These are phyloP conservation scores for Globisporangium emineosum DNA, from an alignment of 352 stramenopile genomes.

Conservation along the genomic window DNA sequence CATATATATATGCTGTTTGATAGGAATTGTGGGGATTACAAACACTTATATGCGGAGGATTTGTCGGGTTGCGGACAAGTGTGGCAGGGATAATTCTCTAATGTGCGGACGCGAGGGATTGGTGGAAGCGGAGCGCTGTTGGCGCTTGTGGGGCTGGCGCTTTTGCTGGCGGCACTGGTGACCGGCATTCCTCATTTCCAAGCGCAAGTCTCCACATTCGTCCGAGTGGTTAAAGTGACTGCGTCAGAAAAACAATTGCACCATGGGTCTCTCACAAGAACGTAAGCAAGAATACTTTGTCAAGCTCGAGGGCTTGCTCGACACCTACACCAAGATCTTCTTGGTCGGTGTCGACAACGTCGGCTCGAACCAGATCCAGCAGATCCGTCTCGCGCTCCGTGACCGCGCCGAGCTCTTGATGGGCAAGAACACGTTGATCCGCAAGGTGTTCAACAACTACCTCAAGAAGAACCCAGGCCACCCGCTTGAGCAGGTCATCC, in stretches of 20 bases:
- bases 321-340: conserved; percentile 98
- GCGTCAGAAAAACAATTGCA: conserved; percentile 46
- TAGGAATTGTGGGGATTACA: conserved; percentile 13
- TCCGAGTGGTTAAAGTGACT: conserved; percentile 83
- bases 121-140: conserved; percentile 33
- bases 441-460: conserved; percentile 97
- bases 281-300: conserved; percentile 98
- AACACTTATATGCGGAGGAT: conserved; percentile 14
- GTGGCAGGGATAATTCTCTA: background rate
- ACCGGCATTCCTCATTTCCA: conserved; percentile 46
- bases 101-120: conserved; percentile 10
- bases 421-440: conserved; percentile 99
- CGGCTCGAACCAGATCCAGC: conserved; percentile 98
- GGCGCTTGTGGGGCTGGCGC: background rate
- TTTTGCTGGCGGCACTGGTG: background rate
- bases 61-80: background rate
- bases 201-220: conserved; percentile 77
- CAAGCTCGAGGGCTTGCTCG: conserved; percentile 94
- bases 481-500: conserved; percentile 88
- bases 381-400: conserved; percentile 95
- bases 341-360: conserved; percentile 99
- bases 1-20: conserved; percentile 3
- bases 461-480: conserved; percentile 96
- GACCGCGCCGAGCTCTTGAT: conserved; percentile 97
- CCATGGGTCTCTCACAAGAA: conserved; percentile 95